Evolutionary conservation across 106 monocot genomes (phyloP), one percentile per base, ranked within the genome.

Genomic region (Dendrobium catenatum): DNA sequence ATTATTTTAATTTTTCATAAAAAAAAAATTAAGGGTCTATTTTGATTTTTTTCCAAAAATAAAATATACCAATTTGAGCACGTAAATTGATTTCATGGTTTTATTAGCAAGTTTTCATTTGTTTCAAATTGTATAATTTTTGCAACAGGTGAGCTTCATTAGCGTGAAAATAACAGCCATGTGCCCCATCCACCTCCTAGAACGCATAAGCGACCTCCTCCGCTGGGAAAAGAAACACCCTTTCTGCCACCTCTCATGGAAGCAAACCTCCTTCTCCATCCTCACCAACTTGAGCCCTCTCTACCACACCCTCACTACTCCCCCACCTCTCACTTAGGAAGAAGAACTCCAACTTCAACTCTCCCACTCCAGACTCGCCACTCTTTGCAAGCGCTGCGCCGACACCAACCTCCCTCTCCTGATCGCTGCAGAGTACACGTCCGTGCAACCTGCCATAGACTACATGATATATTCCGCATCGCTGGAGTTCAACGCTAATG

Each of bases 401-500:
- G 83, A 88, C 18, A 9, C 72, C 58, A 79, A 86, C 55, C 80
- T 95, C 40, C 91, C 90, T 4, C 73, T 99, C 55, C 90, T 99
- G n/a, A 78, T 99, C 43, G 99, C 95, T 64, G 99, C 95, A 4
- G 95, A 99, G 87, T 99, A 99, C 91, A 82, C 99, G 1, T 87
- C 99, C 1, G 93, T 99, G 42, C 99, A 99, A 72, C 99, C 99
- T 0, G 93, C 95, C 27, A 95, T 99, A 51, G 99, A 99, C 68
- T 88, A 99, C 89, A 81, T 99, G 68, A 90, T 89, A 0, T 99
- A 85, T 55, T 66, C 85, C 0, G 99, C 87, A 2, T 89, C 89
- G 6, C 49, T 89, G 8, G 26, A 82, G 22, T 99, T 90, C 83
- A 95, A 99, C 80, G 20, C 61, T 61, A n/a, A 10, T 10, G 31